A percentile compares a stretch with the other conserved stretches of the same genome.
Conservation (phyloP, 2,329 filamentous ascomycete genomes). For the Tolypocladium album region DNA sequence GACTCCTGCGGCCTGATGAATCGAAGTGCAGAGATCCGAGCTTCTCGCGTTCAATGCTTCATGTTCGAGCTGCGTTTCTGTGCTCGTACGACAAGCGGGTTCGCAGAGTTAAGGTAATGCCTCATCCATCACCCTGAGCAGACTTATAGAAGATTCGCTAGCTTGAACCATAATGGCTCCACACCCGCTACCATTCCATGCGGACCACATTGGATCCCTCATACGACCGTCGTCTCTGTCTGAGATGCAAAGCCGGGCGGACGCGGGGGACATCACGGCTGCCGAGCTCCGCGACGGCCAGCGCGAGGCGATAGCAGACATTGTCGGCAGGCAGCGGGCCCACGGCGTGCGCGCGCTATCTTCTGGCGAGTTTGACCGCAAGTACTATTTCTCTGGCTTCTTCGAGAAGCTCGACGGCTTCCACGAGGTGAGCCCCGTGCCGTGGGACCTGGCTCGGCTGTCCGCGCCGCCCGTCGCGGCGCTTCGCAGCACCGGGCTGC, state of each 20-base stretch:
- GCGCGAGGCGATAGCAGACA: conserved; percentile 50
- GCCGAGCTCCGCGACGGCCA: conserved; percentile 43
- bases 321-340: conserved; percentile 54
- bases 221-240: conserved; percentile 54
- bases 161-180: conserved; percentile 9
- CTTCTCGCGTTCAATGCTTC: background rate
- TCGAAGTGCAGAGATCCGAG: background rate
- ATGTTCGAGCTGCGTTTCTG: background rate
- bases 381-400: conserved; percentile 38
- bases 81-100: background rate
- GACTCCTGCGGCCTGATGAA: background rate
- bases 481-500: conserved; percentile 24
- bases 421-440: conserved; percentile 24
- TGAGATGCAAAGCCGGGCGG: conserved; percentile 36
- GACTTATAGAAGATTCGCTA: background rate
- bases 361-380: conserved; percentile 56
- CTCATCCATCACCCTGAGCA: background rate
- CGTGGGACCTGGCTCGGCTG: conserved; percentile 24
- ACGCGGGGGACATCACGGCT: conserved; percentile 29
- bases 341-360: conserved; percentile 53
- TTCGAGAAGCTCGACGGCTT: conserved; percentile 35
- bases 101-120: background rate
- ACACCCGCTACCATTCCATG: conserved; percentile 46
- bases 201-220: conserved; percentile 63
- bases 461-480: conserved; percentile 28